Percentiles rank a stretch among this genome's conserved stretches.
Evolutionary conservation across 805 yeast genomes (phyloP).

Genomic region (Wickerhamiella sergipiensis): DNA sequence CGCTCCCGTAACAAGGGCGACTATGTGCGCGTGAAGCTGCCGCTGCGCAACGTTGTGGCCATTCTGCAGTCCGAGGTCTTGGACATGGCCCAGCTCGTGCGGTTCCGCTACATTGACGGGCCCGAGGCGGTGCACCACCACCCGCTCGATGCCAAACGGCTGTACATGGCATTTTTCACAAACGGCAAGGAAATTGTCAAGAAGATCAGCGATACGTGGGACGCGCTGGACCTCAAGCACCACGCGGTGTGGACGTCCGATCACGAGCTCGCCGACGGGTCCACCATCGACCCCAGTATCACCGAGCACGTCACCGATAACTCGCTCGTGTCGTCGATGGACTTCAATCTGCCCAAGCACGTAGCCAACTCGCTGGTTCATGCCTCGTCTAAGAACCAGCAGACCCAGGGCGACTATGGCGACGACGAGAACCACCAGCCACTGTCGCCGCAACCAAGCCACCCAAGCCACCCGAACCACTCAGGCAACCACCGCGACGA

Average conservation of each 20-base stretch:
- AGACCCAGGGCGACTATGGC: not conserved
- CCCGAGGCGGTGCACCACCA: not conserved
- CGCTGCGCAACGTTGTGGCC: slow-evolving; percentile 52
- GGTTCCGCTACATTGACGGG: slow-evolving; percentile 3
- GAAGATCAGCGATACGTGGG: not conserved
- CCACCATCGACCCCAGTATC: not conserved
- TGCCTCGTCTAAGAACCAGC: not conserved
- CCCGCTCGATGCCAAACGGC: not conserved
- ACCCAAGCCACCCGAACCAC: too few relatives aligned
- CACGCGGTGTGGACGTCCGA: not conserved
- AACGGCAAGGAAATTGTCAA: not conserved
- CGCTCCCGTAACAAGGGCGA: slow-evolving; percentile 55
- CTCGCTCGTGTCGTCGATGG: not conserved
- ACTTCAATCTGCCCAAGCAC: not conserved
- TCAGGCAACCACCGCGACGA: not conserved
- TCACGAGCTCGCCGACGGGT: not conserved
- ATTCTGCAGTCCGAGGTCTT: slow-evolving; percentile 42
- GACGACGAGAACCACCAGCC: not conserved
- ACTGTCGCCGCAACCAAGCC: not conserved
- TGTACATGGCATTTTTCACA: not conserved
- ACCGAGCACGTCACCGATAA: not conserved
- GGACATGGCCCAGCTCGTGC: slow-evolving; percentile 37
- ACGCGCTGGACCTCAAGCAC: not conserved
- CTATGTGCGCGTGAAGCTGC: slow-evolving; percentile 66
- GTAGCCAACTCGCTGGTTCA: not conserved